Base-by-base conservation (phyloP, 768 basidiomycete genomes). In the Brasilioporus rufonigricans region DNA sequence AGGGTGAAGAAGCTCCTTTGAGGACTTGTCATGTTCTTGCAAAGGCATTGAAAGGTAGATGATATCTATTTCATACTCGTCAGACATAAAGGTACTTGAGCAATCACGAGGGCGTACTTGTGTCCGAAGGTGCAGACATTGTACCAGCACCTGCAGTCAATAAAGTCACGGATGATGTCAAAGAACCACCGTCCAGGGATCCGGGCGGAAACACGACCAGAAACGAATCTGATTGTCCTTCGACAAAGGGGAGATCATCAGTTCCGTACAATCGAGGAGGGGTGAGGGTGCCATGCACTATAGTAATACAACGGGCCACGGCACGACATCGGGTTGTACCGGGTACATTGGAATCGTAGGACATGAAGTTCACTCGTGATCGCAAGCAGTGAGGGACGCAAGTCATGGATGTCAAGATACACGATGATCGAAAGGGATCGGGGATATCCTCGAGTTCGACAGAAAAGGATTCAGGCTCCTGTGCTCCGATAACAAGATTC, bases 151-250 rank as follows among this genome's bases (percentile, higher is more conserved):
- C 93, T 1, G 84, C 81, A 21, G 89, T 73, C 32, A 94, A 69
- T 1, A 78, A 83, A 44, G 84, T 85, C 3, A 82, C 86, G 4
- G 84, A 73, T 2, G 73, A 73, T 5, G 69, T 69, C 3, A 76
- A 73, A 21, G 84, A 84, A 26, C 76, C 81, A 38, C 57, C 67
- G 2, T 67, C 50, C 9, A 89, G 63, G 0, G 83, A 80, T 1
- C 73, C 74, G 1, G 92, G 93, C 0, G 92, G 89, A 59, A 93
- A 91, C 5, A 93, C 77, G 6, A 93, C 65, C 14, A 93, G 67
- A 2, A 78, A 80, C 16, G 88, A 86, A 64, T 93, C 91, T 14
- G 62, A 65, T 26, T 65, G 61, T 14, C 62, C 57, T 27, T 74
- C 70, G 5, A 19, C 26, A 4, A 44, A 9, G 0, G 48, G 14